Percentiles rank a stretch among this genome's conserved stretches.
phyloP scores from a whole-genome alignment of 2,329 filamentous ascomycete genomes.

The Sporothrix curviconia region DNA sequence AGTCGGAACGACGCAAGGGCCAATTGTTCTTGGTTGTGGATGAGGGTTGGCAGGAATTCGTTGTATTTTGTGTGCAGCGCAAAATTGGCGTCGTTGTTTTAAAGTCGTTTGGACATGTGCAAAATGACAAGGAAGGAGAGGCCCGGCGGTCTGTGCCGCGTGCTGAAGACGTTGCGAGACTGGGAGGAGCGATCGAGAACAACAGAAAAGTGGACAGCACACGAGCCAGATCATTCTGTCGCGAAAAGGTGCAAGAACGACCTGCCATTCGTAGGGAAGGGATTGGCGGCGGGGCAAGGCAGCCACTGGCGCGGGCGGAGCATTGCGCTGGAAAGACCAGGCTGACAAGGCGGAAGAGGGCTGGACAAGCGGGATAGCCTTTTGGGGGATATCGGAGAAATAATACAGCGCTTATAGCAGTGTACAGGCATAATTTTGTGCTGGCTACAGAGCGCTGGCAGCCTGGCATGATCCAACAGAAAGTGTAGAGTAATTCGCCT shows the following conservation, averaged over 20 bases:
- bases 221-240: background rate
- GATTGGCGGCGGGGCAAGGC: constrained; percentile 7
- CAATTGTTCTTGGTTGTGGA: background rate
- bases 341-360: constrained; percentile 10
- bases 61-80: no score
- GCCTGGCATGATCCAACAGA: background rate
- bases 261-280: background rate
- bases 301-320: background rate
- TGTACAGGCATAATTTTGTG: no score
- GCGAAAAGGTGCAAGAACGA: background rate
- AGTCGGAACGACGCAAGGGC: background rate
- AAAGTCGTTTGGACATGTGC: background rate
- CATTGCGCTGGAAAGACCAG: background rate
- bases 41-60: background rate
- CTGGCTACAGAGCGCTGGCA: background rate
- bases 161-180: background rate
- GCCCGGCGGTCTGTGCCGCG: background rate
- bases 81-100: background rate
- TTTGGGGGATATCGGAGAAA: no score
- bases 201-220: background rate
- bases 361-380: no score
- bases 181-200: background rate
- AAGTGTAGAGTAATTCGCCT: background rate
- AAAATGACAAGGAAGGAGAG: background rate
- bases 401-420: no score